Evolutionary conservation across 2,329 filamentous ascomycete species (phyloP), one percentile per base, ranked within the genome.

Genomic region (Colletotrichum higginsianum): DNA sequence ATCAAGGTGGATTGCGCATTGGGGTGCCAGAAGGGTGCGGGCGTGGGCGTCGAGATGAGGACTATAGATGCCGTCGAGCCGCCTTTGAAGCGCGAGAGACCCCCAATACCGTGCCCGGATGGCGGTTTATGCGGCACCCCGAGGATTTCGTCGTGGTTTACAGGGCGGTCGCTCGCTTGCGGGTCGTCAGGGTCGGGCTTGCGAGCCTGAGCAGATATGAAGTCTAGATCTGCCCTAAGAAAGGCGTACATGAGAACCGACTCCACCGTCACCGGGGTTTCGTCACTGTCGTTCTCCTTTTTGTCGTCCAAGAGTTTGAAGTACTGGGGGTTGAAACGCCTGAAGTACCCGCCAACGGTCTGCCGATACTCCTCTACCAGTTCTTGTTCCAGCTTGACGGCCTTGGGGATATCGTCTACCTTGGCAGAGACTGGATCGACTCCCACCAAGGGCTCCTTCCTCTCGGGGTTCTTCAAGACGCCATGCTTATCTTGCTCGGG

Each of bases 21-120:
- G 0, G 96, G 96, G 77, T 98, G 94, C 96, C 96, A 99, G 82
- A 97, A 99, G 0, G 96, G 96, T 0, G 93, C 93, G 0, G 95
- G 92, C 0, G 94, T 97, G 0, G 96, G 95, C 0, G 96, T 98
- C 0, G 95, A 97, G 67, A 99, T 94, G 78, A 99, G 88, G 1
- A 92, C 95, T 21, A 98, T 86, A 21, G 94, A 97, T 52, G 94
- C 95, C 1, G 96, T 99, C 64, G 95, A 98, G 68, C 96, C 96
- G 72, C 96, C 96, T 78, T 95, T 94, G 86, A 98, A 98, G 71
- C 94, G 92, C 38, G 87, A 90, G 2, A 87, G 82, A 11, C 94
- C 94, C 38, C 94, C 94, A 73, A 97, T 96, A 40, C 82, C 85
- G 77, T 87, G 87, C 44, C 84, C 86, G 2, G 85, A 90, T 16